These are phyloP conservation scores for Lodderomyces beijingensis DNA, from an alignment of 1,139 yeast species.

Conservation along the genomic window DNA sequence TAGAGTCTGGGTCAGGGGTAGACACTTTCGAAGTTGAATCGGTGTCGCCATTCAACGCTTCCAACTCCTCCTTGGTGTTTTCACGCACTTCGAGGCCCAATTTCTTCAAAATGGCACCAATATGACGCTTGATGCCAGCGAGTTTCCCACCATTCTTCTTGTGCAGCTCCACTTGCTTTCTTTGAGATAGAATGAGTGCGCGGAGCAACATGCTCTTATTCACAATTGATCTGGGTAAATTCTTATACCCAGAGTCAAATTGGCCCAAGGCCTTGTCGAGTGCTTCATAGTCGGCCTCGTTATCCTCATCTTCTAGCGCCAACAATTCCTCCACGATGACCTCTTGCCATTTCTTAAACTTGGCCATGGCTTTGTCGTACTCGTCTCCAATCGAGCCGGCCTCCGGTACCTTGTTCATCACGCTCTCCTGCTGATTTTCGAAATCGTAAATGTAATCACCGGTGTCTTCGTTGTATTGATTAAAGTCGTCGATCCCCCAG, in stretches of 20 bases:
- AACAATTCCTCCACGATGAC: conserved; percentile 15
- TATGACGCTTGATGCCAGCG: conserved; percentile 17
- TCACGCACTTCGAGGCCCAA: conserved; percentile 17
- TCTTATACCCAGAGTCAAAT: conserved; percentile 19
- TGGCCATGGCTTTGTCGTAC: conserved; percentile 13
- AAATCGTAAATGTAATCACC: conserved; percentile 38
- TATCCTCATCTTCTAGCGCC: conserved; percentile 13
- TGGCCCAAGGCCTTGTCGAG: conserved; percentile 11
- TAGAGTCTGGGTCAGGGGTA: conserved; percentile 3
- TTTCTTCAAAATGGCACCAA: conserved; percentile 20
- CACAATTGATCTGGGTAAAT: conserved; percentile 26
- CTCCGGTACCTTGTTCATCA: conserved; percentile 23
- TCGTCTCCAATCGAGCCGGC: conserved; percentile 19
- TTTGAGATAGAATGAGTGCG: conserved; percentile 27
- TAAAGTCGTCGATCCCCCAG: conserved; percentile 40
- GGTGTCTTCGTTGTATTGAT: conserved; percentile 17
- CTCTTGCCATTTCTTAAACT: conserved; percentile 20
- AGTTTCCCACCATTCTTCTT: background rate
- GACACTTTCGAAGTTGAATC: conserved; percentile 1
- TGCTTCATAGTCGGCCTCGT: conserved; percentile 12
- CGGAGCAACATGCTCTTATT: conserved; percentile 30
- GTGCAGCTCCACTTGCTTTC: conserved; percentile 10
- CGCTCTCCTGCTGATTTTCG: conserved; percentile 25
- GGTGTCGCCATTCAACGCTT: background rate
- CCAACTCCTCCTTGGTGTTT: conserved; percentile 16